A percentile compares a stretch with the other conserved stretches of the same genome.
Conservation (phyloP, 306 rosid species). For the Sophora flavescens region DNA sequence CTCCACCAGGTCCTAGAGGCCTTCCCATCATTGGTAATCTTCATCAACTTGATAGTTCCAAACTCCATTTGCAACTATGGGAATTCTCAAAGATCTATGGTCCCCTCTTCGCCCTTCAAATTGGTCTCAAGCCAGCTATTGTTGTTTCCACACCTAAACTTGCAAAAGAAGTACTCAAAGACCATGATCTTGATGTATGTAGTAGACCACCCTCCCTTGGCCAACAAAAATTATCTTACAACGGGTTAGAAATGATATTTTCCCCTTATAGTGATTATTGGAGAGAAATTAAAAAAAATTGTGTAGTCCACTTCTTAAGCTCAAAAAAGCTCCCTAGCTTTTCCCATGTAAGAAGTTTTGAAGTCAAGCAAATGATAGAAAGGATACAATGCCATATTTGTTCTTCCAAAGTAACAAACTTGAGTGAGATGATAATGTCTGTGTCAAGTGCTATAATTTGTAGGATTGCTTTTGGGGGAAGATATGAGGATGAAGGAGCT, state of each 20-base stretch:
- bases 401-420: not conserved
- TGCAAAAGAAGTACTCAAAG: slow-evolving; percentile 1
- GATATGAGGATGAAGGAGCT: slow-evolving; percentile 33
- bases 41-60: not conserved
- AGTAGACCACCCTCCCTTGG: not conserved
- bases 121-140: not conserved
- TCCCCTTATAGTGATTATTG: not conserved
- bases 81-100: slow-evolving; percentile 17
- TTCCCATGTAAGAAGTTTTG: not conserved
- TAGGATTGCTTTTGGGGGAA: not conserved
- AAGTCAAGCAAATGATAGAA: slow-evolving; percentile 9
- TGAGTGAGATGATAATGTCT: not conserved
- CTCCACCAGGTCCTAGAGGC: slow-evolving; percentile 22
- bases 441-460: not conserved
- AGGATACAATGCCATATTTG: not conserved
- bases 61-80: not conserved
- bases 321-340: not conserved
- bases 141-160: slow-evolving; percentile 27
- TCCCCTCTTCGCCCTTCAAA: slow-evolving; percentile 8
- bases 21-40: slow-evolving; percentile 31
- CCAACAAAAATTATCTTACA: slow-evolving; percentile 13
- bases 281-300: slow-evolving; percentile 27
- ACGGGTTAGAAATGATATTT: not conserved
- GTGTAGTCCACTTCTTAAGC: not conserved
- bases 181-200: not conserved